Conservation (phyloP, 2,329 filamentous ascomycete genomes). For the Botrytis sinoallii region DNA sequence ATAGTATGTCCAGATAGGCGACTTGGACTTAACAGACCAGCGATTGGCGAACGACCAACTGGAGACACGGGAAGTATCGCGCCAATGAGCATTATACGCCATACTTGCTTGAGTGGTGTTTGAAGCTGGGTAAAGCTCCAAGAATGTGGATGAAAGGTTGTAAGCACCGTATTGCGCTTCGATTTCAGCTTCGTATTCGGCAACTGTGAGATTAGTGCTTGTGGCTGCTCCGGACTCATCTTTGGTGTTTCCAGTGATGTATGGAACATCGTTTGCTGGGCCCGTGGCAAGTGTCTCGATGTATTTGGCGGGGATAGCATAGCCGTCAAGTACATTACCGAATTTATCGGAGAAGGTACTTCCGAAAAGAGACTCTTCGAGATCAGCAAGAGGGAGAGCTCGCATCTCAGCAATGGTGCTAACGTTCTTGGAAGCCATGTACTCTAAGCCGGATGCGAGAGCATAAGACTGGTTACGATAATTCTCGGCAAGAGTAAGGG, state of each 20-base stretch:
- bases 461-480: constrained; percentile 24
- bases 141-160: constrained; percentile 19
- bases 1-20: constrained; percentile 36
- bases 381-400: constrained; percentile 1
- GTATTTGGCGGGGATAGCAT: constrained; percentile 29
- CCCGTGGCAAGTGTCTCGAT: constrained; percentile 23
- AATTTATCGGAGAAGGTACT: neutral
- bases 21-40: constrained; percentile 31
- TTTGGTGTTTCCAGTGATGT: constrained; percentile 39
- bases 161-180: constrained; percentile 21
- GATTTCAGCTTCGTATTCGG: constrained; percentile 30
- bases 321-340: constrained; percentile 27
- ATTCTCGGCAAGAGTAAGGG: constrained; percentile 27
- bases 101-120: constrained; percentile 28
- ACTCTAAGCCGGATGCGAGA: constrained; percentile 19
- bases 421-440: constrained; percentile 25
- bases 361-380: constrained; percentile 3
- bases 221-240: constrained; percentile 30
- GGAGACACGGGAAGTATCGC: constrained; percentile 30
- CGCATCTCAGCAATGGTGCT: constrained; percentile 26
- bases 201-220: constrained; percentile 36
- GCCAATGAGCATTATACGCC: constrained; percentile 31
- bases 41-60: constrained; percentile 34
- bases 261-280: constrained; percentile 39
- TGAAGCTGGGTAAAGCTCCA: constrained; percentile 32